A percentile compares a stretch with the other conserved stretches of the same genome.
These are phyloP conservation scores for Naganishia sp. DNA, from an alignment of 1,284 basidiomycete species.

Conservation along the genomic window DNA sequence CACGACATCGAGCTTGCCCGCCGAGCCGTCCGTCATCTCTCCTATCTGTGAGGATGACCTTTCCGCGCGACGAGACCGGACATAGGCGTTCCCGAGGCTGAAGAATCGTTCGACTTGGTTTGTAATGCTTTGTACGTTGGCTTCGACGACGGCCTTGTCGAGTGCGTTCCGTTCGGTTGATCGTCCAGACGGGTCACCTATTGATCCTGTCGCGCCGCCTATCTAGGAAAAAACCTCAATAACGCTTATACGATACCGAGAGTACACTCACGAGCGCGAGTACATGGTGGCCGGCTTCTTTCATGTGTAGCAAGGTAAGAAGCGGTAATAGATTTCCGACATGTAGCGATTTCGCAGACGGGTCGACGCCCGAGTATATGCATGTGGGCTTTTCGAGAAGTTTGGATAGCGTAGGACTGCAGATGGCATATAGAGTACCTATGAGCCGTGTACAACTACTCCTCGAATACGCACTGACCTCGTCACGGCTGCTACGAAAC, in stretches of 20 bases:
- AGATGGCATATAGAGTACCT: background rate
- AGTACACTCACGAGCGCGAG: conserved; percentile 70
- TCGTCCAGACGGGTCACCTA: conserved; percentile 94
- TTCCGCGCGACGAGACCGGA: conserved; percentile 38
- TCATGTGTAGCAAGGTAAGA: conserved; percentile 83
- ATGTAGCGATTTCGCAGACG: conserved; percentile 84
- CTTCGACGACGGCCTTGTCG: conserved; percentile 61
- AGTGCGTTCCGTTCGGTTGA: conserved; percentile 77
- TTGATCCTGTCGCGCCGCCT: conserved; percentile 92
- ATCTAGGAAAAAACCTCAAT: conserved; percentile 60
- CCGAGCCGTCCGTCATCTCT: background rate
- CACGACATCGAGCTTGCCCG: conserved; percentile 57
- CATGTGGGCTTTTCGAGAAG: conserved; percentile 54
- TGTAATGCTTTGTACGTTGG: conserved; percentile 70
- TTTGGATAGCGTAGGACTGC: conserved; percentile 43
- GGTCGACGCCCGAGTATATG: conserved; percentile 89
- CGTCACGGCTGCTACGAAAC: conserved; percentile 55
- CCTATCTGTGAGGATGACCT: too few species aligned
- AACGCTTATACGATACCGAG: background rate
- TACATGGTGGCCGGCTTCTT: conserved; percentile 73
- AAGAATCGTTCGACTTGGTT: conserved; percentile 73
- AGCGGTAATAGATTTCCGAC: conserved; percentile 92
- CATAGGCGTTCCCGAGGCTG: conserved; percentile 64
- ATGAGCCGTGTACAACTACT: conserved; percentile 1
- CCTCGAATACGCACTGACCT: conserved; percentile 44